These are phyloP conservation scores for Marvania coccoides DNA, from an alignment of 139 green algal genomes.

Conservation along the genomic window DNA sequence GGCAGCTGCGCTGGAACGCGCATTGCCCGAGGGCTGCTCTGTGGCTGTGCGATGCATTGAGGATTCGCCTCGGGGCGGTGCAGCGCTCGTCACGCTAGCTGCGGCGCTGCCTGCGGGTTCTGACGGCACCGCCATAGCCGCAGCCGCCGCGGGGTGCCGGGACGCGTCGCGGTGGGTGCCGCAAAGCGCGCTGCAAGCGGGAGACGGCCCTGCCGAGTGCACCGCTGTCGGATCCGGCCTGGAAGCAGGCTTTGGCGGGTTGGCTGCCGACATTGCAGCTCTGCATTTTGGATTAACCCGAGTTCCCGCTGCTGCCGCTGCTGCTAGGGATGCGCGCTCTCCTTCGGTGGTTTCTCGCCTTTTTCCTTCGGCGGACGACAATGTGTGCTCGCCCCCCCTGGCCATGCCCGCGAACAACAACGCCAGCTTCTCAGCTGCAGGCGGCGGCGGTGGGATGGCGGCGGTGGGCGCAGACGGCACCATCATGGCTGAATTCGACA, in stretches of 20 bases:
- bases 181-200: neutral
- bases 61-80: neutral
- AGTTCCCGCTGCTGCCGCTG: too few relatives aligned
- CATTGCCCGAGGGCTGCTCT: neutral
- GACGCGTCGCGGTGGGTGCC: neutral
- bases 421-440: too few relatives aligned
- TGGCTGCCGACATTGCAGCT: neutral
- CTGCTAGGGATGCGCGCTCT: neutral
- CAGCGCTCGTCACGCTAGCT: neutral
- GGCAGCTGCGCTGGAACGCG: neutral
- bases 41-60: neutral
- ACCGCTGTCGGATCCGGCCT: neutral
- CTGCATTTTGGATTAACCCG: neutral
- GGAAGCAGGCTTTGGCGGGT: neutral
- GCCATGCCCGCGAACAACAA: too few relatives aligned
- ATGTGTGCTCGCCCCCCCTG: too few relatives aligned
- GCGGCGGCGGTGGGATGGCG: too few relatives aligned
- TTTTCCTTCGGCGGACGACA: too few relatives aligned
- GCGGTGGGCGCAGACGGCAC: too few relatives aligned
- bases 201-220: neutral
- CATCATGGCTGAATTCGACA: too few relatives aligned
- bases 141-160: neutral
- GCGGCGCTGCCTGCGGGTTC: neutral
- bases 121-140: neutral
- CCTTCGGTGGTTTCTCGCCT: too few relatives aligned